Evolutionary conservation across 805 yeast species (phyloP).

Genomic region (Barnettozyma wickerhamii): DNA sequence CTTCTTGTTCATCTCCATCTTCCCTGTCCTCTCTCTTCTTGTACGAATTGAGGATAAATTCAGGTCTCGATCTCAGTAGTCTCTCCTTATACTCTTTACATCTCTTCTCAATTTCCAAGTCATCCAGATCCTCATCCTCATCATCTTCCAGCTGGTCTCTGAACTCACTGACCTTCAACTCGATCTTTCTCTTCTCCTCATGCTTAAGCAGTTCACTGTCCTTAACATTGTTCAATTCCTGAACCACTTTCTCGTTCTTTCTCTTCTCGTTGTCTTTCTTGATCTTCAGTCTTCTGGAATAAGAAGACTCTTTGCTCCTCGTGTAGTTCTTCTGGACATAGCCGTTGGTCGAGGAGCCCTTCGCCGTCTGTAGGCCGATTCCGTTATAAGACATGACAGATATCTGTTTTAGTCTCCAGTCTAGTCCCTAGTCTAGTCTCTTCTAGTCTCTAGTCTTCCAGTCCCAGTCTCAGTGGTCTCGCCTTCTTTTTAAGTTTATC

Average conservation of each 20-base stretch:
- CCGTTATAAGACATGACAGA: constrained; percentile 52
- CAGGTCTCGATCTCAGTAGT: constrained; percentile 10
- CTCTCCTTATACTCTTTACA: constrained; percentile 28
- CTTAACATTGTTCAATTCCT: constrained; percentile 8
- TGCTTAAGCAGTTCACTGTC: constrained; percentile 20
- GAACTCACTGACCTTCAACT: constrained; percentile 42
- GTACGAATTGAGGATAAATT: constrained; percentile 10
- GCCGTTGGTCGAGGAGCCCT: constrained; percentile 65
- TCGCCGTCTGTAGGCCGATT: constrained; percentile 49
- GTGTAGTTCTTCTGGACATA: constrained; percentile 43
- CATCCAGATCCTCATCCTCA: constrained; percentile 31
- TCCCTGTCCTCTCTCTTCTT: constrained; percentile 12
- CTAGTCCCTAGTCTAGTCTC: no score
- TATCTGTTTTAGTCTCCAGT: no score
- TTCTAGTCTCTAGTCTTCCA: no score
- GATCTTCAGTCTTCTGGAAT: constrained; percentile 31
- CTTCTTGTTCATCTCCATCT: constrained; percentile 4
- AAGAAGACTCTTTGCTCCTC: constrained; percentile 33
- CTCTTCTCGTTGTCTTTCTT: constrained; percentile 12
- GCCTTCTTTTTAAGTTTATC: no score
- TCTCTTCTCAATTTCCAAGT: constrained; percentile 29
- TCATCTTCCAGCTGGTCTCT: constrained; percentile 50
- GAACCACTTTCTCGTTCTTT: constrained; percentile 5
- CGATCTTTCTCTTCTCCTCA: constrained; percentile 21
- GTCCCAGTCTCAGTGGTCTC: no score